phyloP scores from a whole-genome alignment of 192 early-diverging fungal genomes.

The Radiomyces spectabilis region DNA sequence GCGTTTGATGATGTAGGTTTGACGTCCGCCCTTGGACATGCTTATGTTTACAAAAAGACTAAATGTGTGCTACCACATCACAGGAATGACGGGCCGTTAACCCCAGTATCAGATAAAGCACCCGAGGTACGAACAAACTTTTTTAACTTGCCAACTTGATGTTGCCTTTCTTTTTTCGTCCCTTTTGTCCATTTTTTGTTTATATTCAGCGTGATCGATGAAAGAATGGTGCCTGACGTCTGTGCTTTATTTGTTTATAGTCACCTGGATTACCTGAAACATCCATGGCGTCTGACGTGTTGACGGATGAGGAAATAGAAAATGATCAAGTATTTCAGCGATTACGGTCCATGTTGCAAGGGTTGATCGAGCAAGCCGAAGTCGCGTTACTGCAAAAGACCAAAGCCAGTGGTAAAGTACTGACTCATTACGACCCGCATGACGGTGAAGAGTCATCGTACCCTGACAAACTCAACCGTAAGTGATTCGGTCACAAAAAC shows the following conservation, averaged over 20 bases:
- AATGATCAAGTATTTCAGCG: constrained; percentile 12
- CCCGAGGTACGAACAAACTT: constrained; percentile 12
- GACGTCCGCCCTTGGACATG: not conserved
- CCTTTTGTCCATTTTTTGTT: not conserved
- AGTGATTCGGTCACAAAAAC: too few species aligned
- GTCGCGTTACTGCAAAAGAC: constrained; percentile 5
- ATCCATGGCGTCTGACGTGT: not conserved
- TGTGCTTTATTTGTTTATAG: constrained; percentile 2
- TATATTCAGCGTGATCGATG: not conserved
- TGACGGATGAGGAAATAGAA: constrained; percentile 6
- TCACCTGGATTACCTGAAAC: not conserved
- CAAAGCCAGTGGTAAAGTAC: constrained; percentile 1
- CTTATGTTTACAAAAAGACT: not conserved
- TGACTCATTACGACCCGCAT: constrained; percentile 4
- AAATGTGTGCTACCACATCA: not conserved
- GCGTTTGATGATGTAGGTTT: constrained; percentile 11
- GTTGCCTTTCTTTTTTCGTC: too few species aligned
- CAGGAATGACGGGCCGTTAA: constrained; percentile 21
- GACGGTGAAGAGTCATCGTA: not conserved
- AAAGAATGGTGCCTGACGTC: constrained; percentile 8
- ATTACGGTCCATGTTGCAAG: constrained; percentile 5
- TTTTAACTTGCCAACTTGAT: too few species aligned
- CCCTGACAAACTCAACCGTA: too few species aligned
- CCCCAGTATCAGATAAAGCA: constrained; percentile 15
- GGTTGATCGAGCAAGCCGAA: constrained; percentile 16